Conservation (phyloP, 148 eudicot genomes). For the Fagopyrum tataricum region DNA sequence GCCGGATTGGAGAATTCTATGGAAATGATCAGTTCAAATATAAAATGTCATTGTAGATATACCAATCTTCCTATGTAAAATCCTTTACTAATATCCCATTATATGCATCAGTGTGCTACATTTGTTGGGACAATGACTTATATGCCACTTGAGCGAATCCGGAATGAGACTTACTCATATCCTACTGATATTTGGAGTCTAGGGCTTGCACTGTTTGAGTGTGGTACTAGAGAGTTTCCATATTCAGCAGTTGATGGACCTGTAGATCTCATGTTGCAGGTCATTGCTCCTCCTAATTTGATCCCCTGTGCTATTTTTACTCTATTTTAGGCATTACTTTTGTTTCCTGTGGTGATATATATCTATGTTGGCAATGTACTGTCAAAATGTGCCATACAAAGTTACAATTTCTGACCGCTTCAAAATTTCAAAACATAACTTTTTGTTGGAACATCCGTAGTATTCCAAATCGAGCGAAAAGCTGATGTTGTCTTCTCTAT, state of each 20-base stretch:
- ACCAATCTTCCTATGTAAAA: not conserved
- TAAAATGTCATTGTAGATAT: not conserved
- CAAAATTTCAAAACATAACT: too few species aligned
- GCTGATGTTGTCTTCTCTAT: too few species aligned
- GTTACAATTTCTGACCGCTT: too few species aligned
- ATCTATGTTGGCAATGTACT: too few species aligned
- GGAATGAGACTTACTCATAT: constrained; percentile 84
- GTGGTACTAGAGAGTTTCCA: constrained; percentile 89
- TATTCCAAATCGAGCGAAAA: too few species aligned
- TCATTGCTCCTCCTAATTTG: constrained; percentile 13
- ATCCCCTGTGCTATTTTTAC: not conserved
- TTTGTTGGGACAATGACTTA: constrained; percentile 96
- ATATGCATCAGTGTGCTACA: constrained; percentile 64
- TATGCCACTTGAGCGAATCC: constrained; percentile 93
- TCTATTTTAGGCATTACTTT: not conserved
- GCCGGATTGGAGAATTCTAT: constrained; percentile 90
- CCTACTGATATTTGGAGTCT: constrained; percentile 99
- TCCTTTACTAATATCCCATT: not conserved
- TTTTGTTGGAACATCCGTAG: too few species aligned
- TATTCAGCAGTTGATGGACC: constrained; percentile 80
- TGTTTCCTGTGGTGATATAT: too few species aligned
- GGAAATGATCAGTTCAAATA: constrained; percentile 56
- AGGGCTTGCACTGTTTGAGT: constrained; percentile 88
- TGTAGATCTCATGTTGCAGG: constrained; percentile 92
- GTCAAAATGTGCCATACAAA: too few species aligned